Evolutionary conservation across 352 stramenopile species (phyloP), one percentile per base, ranked within the genome.

Genomic region (Phytophthora syringae): DNA sequence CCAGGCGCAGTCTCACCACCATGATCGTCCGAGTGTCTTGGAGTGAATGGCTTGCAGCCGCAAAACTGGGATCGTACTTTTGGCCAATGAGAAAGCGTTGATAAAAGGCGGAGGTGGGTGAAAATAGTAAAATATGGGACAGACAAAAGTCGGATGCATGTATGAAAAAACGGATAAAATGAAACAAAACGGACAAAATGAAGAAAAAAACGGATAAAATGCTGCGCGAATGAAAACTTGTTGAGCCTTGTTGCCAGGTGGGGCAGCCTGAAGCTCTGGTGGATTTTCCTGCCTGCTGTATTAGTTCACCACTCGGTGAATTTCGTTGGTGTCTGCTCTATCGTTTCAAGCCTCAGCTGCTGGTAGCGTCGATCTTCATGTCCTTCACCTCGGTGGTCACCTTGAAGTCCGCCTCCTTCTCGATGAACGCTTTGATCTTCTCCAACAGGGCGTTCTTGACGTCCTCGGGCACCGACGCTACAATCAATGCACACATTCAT

Each of bases 341-440:
- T 65, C 27, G 61, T 27, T 64, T 69, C 28, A 69, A 10, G 5
- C 27, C 9, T 32, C 27, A 32, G n/a, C n/a, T n/a, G 21, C 37
- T 42, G 18, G 7, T 54, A 53, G 21, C 24, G 24, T 42, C 21
- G 36, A 10, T 16, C 37, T 55, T 44, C 22, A 51, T 20, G 34
- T 20, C 45, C 15, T 36, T 39, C 9, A 21, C 37, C 0, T 43
- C 16, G 3, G 34, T 40, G 10, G 11, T 40, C 34, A 22, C 10
- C 42, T 53, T 47, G n/a, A 28, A 24, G 1, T 74, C 66, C 12
- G 74, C 69, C 16, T 82, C 72, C 47, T 86, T 87, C 52, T 97
- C 86, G 34, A 98, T 90, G 43, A 98, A 98, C 27, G 83, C 82
- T 36, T 95, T 91, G 64, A 98, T 98, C 65, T 93, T 84, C 30